Conservation (phyloP, 257 asterid species). For the Solanum virginianum region DNA sequence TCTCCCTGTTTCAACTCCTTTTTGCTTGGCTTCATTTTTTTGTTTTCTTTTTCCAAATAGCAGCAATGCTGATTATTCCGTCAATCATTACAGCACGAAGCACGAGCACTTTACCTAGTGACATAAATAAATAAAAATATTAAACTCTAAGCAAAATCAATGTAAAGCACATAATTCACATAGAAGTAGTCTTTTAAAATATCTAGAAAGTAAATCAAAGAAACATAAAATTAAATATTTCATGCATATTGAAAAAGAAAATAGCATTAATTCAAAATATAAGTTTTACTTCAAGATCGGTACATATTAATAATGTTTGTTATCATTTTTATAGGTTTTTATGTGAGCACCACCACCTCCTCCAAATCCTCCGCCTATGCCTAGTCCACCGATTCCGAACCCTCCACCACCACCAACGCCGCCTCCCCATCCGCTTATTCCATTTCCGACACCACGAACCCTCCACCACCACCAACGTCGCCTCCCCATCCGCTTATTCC, state of each 20-base stretch:
- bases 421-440: background rate
- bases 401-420: background rate
- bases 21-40: no score
- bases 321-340: background rate
- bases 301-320: background rate
- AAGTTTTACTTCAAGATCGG: background rate
- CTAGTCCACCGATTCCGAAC: background rate
- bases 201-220: background rate
- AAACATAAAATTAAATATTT: background rate
- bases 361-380: background rate
- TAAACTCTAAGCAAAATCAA: background rate
- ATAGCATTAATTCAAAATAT: background rate
- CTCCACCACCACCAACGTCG: background rate
- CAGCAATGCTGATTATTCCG: no score
- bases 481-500: background rate
- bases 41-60: no score
- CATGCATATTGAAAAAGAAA: background rate
- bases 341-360: background rate
- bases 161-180: background rate
- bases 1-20: no score
- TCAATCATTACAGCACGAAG: no score
- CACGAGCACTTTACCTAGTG: background rate
- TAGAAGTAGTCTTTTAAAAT: background rate
- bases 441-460: background rate
- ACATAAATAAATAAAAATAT: background rate